These are phyloP conservation scores for Colletotrichum plurivorum DNA, from an alignment of 2,329 filamentous ascomycete genomes.

Conservation along the genomic window DNA sequence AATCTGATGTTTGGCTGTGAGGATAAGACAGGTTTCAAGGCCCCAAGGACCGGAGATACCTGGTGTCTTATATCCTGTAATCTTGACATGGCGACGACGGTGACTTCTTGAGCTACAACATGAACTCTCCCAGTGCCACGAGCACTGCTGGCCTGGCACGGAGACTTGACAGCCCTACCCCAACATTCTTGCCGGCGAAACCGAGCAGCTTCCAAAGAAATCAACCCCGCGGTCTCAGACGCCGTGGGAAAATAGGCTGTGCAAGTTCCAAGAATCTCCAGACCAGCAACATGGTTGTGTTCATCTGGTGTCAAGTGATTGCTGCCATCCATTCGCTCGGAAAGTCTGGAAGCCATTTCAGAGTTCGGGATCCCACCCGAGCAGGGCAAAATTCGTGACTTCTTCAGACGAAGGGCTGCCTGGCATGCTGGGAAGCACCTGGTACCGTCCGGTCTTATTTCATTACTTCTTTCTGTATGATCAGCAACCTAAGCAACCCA, in stretches of 20 bases:
- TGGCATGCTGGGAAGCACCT: not conserved
- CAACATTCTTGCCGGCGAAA: constrained; percentile 1
- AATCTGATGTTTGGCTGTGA: constrained; percentile 5
- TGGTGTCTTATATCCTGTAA: constrained; percentile 11
- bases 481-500: constrained; percentile 8
- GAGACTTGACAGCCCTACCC: not conserved
- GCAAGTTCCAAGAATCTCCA: not conserved
- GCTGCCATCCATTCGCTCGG: constrained; percentile 27
- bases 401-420: constrained; percentile 17
- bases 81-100: not conserved
- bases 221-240: not conserved
- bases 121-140: not conserved
- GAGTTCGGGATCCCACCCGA: constrained; percentile 1
- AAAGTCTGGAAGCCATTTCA: constrained; percentile 2
- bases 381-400: too few relatives aligned
- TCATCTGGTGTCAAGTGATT: constrained; percentile 29
- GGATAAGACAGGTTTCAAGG: not conserved
- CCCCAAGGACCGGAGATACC: not conserved
- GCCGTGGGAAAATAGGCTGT: constrained; percentile 10
- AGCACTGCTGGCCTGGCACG: not conserved
- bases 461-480: not conserved
- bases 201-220: constrained; percentile 1
- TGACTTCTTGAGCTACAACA: not conserved
- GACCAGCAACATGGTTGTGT: constrained; percentile 12
- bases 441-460: not conserved